Conservation (phyloP, 257 asterid species). For the Agastache rugosa region DNA sequence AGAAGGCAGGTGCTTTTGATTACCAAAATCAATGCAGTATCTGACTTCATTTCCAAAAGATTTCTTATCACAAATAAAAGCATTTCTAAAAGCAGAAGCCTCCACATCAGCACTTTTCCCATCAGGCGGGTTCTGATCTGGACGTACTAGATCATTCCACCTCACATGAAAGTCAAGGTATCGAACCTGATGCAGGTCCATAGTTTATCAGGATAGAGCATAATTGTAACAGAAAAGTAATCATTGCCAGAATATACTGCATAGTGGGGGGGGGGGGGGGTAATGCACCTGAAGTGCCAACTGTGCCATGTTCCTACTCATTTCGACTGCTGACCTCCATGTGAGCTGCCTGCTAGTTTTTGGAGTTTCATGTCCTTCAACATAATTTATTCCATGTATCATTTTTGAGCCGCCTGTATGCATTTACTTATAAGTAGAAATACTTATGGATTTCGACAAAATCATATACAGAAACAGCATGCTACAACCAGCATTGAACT, state of each 20-base stretch:
- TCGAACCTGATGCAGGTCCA: conserved; percentile 66
- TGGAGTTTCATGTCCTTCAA: conserved; percentile 64
- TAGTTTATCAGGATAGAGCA: conserved; percentile 26
- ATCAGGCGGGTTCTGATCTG: conserved; percentile 67
- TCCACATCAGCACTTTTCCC: conserved; percentile 80
- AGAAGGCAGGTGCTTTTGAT: conserved; percentile 90
- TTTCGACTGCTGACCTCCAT: conserved; percentile 93
- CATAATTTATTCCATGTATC: conserved; percentile 65
- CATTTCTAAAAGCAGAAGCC: conserved; percentile 86
- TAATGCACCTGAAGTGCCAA: conserved; percentile 80
- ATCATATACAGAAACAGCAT: conserved; percentile 16
- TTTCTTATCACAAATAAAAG: conserved; percentile 66
- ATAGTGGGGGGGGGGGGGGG: neutral
- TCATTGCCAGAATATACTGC: conserved; percentile 27
- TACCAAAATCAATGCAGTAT: conserved; percentile 74
- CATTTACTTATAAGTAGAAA: conserved; percentile 34
- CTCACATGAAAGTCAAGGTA: conserved; percentile 79
- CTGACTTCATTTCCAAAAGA: conserved; percentile 55
- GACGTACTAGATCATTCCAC: conserved; percentile 83
- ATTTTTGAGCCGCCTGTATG: conserved; percentile 68
- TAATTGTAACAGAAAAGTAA: conserved; percentile 18
- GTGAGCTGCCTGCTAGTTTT: conserved; percentile 71
- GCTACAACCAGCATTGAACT: conserved; percentile 31
- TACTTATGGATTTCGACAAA: conserved; percentile 10
- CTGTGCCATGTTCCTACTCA: conserved; percentile 74